A percentile compares a stretch with the other conserved stretches of the same genome.
Conservation (phyloP, 2,329 filamentous ascomycete genomes). For the Lomentospora prolificans region DNA sequence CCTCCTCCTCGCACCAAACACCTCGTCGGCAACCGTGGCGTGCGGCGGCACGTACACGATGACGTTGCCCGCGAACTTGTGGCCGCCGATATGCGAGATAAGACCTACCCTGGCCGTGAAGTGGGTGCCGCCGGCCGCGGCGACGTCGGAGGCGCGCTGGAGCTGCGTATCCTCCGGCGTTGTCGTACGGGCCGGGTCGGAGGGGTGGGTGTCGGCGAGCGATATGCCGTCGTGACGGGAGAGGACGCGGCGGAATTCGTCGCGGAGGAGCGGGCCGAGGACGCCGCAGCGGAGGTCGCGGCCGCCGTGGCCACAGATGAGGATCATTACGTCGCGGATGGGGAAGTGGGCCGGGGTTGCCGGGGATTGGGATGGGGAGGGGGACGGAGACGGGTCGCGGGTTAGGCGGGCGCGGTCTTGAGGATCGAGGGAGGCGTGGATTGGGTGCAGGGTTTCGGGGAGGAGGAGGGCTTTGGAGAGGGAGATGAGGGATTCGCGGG, state of each 20-base stretch:
- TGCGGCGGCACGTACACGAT: conserved; percentile 66
- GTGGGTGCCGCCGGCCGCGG: background rate
- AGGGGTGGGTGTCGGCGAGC: conserved; percentile 15
- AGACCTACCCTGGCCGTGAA: conserved; percentile 51
- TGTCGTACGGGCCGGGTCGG: too few relatives aligned
- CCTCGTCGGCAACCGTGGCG: conserved; percentile 12
- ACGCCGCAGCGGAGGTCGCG: conserved; percentile 76
- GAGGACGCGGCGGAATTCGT: conserved; percentile 55
- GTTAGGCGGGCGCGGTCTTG: conserved; percentile 43
- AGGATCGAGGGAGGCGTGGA: conserved; percentile 47
- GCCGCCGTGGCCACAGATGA: conserved; percentile 81
- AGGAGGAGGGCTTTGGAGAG: conserved; percentile 58
- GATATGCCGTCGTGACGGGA: conserved; percentile 23
- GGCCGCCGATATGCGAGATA: conserved; percentile 74
- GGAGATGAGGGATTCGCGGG: conserved; percentile 43
- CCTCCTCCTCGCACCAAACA: conserved; percentile 22
- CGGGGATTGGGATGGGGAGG: background rate
- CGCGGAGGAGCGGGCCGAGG: conserved; percentile 61
- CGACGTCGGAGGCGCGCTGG: background rate
- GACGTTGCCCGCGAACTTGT: conserved; percentile 79
- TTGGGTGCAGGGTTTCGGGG: conserved; percentile 49
- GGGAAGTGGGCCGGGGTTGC: conserved; percentile 24
- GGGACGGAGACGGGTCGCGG: conserved; percentile 26
- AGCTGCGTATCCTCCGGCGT: too few relatives aligned
- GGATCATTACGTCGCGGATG: conserved; percentile 60